Evolutionary conservation across 179 eudicot genomes (phyloP).

Genomic region (Dionaea muscipula): DNA sequence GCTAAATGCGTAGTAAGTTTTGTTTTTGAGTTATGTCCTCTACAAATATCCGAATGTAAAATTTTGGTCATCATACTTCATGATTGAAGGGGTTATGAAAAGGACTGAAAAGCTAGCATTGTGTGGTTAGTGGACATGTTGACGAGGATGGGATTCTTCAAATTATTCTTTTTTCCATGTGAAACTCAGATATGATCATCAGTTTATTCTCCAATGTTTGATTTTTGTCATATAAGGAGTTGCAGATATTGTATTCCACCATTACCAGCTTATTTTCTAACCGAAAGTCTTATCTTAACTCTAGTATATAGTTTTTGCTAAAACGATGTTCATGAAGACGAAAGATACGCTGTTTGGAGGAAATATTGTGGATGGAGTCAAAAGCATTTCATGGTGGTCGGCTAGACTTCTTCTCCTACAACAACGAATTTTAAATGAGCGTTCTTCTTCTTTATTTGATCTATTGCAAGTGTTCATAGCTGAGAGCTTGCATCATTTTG

Average conservation of each 20-base stretch:
- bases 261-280: background rate
- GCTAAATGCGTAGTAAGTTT: too few relatives aligned
- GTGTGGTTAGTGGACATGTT: too few relatives aligned
- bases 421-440: conserved; percentile 64
- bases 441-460: conserved; percentile 60
- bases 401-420: conserved; percentile 61
- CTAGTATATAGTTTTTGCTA: conserved; percentile 71
- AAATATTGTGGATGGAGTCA: conserved; percentile 24
- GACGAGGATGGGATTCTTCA: too few relatives aligned
- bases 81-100: too few relatives aligned
- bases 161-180: too few relatives aligned
- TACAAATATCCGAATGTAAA: too few relatives aligned
- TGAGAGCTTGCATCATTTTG: conserved; percentile 47
- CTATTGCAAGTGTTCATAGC: conserved; percentile 48
- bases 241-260: background rate
- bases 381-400: conserved; percentile 74
- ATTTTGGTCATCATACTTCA: too few relatives aligned
- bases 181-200: too few relatives aligned
- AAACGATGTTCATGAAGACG: conserved; percentile 49
- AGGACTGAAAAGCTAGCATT: too few relatives aligned
- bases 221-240: too few relatives aligned
- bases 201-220: too few relatives aligned
- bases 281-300: conserved; percentile 6
- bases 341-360: conserved; percentile 45
- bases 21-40: too few relatives aligned